These are phyloP conservation scores for Phytophthora ohioensis DNA, from an alignment of 352 stramenopile genomes.

Conservation along the genomic window DNA sequence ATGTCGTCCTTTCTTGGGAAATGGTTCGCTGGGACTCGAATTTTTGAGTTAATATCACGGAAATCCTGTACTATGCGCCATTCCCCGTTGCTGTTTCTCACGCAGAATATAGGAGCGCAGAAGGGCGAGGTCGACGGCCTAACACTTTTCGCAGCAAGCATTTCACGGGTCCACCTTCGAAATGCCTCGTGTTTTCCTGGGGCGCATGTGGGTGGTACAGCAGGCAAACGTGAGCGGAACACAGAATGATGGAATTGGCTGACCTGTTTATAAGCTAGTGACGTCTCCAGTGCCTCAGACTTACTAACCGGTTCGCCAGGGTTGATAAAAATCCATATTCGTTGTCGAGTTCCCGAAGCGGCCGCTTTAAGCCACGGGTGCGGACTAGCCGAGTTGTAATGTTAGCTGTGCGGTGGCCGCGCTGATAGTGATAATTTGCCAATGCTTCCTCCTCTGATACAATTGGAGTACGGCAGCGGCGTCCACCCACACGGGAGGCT, in stretches of 20 bases:
- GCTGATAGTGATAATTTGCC: no score
- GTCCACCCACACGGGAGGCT: not conserved
- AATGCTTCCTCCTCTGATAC: no score
- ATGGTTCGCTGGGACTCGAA: conserved; percentile 1
- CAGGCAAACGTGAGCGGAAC: no score
- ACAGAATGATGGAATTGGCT: no score
- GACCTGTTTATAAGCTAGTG: not conserved
- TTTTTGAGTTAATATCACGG: conserved; percentile 1
- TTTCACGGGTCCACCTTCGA: conserved; percentile 2
- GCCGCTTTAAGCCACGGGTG: not conserved
- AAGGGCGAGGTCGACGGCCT: conserved; percentile 3
- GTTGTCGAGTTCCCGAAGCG: not conserved
- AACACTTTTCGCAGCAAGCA: conserved; percentile 7
- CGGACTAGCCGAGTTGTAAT: not conserved
- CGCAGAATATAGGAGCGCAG: conserved; percentile 17
- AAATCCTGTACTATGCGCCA: conserved; percentile 28
- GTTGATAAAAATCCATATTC: not conserved
- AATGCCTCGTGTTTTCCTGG: no score
- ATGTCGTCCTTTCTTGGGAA: conserved; percentile 21
- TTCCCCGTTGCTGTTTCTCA: conserved; percentile 4
- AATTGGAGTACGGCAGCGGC: no score
- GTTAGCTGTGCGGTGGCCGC: no score
- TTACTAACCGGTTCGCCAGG: not conserved
- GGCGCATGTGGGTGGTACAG: no score
- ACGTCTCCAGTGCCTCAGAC: not conserved